phyloP scores from a whole-genome alignment of 176 grass and related monocot species.

The sorghum (Sorghum bicolor) region DNA sequence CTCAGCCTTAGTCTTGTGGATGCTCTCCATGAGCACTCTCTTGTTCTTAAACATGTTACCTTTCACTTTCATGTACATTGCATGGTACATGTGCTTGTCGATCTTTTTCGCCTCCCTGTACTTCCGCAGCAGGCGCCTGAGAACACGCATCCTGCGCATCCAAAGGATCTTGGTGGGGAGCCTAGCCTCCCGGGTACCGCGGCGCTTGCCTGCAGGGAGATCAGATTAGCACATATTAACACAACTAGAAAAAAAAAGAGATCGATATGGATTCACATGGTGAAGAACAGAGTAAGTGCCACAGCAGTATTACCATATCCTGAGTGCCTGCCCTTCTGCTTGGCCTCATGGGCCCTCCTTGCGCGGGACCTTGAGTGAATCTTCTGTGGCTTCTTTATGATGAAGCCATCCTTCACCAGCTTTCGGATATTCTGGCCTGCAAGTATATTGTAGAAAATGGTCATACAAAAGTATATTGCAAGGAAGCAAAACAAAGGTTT shows the following conservation, averaged over 20 bases:
- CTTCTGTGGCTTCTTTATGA: slow-evolving; percentile 23
- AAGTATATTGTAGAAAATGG: background rate
- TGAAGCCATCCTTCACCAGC: slow-evolving; percentile 23
- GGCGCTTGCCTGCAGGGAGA: background rate
- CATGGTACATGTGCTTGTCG: background rate
- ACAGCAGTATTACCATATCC: background rate
- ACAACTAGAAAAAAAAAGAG: background rate
- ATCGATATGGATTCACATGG: too few species aligned
- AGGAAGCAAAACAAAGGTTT: background rate
- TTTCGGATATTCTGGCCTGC: slow-evolving; percentile 4
- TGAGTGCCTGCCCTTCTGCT: background rate
- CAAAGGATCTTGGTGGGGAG: slow-evolving; percentile 2
- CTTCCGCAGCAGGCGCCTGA: background rate
- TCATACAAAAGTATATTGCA: background rate
- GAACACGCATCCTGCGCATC: slow-evolving; percentile 1
- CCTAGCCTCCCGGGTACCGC: slow-evolving; percentile 8
- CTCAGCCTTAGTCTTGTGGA: background rate
- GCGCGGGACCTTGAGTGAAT: slow-evolving; percentile 25
- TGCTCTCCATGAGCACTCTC: slow-evolving; percentile 11
- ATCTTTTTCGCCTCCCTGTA: background rate
- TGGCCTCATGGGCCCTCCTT: background rate
- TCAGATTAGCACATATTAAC: background rate
- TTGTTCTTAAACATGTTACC: background rate
- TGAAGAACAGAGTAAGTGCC: background rate
- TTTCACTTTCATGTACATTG: background rate